phyloP scores from a whole-genome alignment of 2,329 filamentous ascomycete species.

The Pseudocercospora crystallina region DNA sequence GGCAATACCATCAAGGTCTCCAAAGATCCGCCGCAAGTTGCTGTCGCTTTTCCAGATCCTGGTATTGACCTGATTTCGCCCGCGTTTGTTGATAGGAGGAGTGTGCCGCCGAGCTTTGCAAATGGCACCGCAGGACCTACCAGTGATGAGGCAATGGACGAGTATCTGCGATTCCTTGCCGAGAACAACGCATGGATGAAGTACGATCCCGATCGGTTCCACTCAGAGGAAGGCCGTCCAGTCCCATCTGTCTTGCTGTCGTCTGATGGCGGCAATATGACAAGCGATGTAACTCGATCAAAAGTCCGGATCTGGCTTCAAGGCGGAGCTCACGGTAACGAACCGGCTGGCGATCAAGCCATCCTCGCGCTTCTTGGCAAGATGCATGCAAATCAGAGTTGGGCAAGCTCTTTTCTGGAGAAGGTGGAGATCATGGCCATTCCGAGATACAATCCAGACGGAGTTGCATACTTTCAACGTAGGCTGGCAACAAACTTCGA shows the following conservation, averaged over 20 bases:
- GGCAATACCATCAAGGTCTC: slow-evolving; percentile 32
- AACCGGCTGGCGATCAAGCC: slow-evolving; percentile 40
- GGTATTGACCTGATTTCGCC: slow-evolving; percentile 35
- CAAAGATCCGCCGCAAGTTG: slow-evolving; percentile 35
- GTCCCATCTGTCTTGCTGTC: slow-evolving; percentile 35
- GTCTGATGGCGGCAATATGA: slow-evolving; percentile 13
- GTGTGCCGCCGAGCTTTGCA: slow-evolving; percentile 31
- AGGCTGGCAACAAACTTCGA: slow-evolving; percentile 39
- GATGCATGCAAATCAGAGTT: slow-evolving; percentile 35
- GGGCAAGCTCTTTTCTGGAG: slow-evolving; percentile 34
- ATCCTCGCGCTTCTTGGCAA: slow-evolving; percentile 38
- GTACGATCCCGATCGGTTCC: slow-evolving; percentile 30
- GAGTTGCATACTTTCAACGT: slow-evolving; percentile 39
- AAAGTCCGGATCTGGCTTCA: slow-evolving; percentile 41
- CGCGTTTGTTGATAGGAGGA: slow-evolving; percentile 32
- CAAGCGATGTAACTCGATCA: slow-evolving; percentile 11
- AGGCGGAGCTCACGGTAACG: slow-evolving; percentile 39
- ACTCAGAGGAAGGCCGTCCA: slow-evolving; percentile 36
- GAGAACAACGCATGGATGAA: slow-evolving; percentile 37
- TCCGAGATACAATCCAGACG: slow-evolving; percentile 40
- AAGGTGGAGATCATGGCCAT: slow-evolving; percentile 37
- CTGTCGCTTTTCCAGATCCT: slow-evolving; percentile 35
- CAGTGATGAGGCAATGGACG: slow-evolving; percentile 27
- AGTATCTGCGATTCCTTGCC: slow-evolving; percentile 32
- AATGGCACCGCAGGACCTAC: slow-evolving; percentile 37